Evolutionary conservation across 495 filamentous ascomycete species (phyloP), one percentile per base, ranked within the genome.

Genomic region (Xylaria sp.): DNA sequence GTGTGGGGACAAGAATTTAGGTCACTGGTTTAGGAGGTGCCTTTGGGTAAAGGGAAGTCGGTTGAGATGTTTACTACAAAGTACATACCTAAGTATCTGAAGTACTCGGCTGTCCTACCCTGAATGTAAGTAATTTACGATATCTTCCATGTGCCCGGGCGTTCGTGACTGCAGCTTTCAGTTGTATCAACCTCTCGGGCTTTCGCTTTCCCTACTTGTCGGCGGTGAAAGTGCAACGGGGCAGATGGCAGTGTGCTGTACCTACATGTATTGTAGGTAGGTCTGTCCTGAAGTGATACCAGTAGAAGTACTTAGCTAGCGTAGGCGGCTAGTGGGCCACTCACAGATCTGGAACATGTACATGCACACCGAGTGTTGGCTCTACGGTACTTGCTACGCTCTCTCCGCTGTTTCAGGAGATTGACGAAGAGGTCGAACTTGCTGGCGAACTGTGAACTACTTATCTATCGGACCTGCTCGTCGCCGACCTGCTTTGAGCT

Each of bases 321-420:
- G 57, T 24, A 33, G 33, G 57, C 57, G 57, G 57, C 37, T 59
- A 59, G 31, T 59, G 57, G 57, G 31, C 57, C 57, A 37, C 57
- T 59, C 33, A 35, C 57, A 35, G 17, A 12, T 37, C 17, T 12
- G 17, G 57, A 14, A 55, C 12, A 37, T 59, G 57, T 59, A 59
- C 57, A 12, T 59, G 31, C 31, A 59, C 57, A 59, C 57, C 29
- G 57, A 59, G 33, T 59, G 29, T 37, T 59, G 57, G 57, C 57
- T 35, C 31, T 37, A 40, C 19, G 31, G 57, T 59, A 59, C 57
- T 33, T 59, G 17, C 33, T 33, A 33, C 29, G 17, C 55, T 37
- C 31, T 35, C 53, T 59, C 57, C 57, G 57, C 57, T 59, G 57
- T 59, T 59, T 59, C 57, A 37, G 55, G 55, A 59, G 53, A 14